phyloP scores from a whole-genome alignment of 225 moss, liverwort and hornwort genomes.

The Sphagnum tenellum region DNA sequence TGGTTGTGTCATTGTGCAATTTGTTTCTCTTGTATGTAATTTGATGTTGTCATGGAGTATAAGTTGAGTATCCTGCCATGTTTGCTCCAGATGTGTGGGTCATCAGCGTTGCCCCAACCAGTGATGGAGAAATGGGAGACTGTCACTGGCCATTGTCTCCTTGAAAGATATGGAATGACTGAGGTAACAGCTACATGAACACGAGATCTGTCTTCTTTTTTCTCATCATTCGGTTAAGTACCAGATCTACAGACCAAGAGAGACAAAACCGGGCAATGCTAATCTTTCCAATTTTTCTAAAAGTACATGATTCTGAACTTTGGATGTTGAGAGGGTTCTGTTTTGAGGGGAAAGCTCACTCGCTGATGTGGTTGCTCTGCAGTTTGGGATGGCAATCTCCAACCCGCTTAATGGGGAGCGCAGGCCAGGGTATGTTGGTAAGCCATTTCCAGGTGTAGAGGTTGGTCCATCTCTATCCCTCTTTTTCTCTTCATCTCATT shows the following conservation, averaged over 20 bases:
- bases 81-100: conserved; percentile 78
- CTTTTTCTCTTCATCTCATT: background rate
- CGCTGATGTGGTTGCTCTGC: background rate
- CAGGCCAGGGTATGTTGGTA: conserved; percentile 74
- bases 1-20: background rate
- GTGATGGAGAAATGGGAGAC: conserved; percentile 90
- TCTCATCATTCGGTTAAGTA: background rate
- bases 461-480: conserved; percentile 18
- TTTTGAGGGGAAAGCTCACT: too few species aligned
- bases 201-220: background rate
- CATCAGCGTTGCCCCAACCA: conserved; percentile 89
- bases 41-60: background rate
- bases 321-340: too few species aligned
- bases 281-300: too few species aligned
- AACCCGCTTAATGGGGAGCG: conserved; percentile 85
- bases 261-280: too few species aligned
- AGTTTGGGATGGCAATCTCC: conserved; percentile 95
- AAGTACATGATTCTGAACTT: too few species aligned
- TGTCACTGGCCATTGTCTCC: conserved; percentile 61
- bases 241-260: too few species aligned
- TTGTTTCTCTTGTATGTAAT: too few species aligned
- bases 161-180: conserved; percentile 98
- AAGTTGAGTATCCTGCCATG: background rate
- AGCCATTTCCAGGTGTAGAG: conserved; percentile 74
- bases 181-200: conserved; percentile 39